A percentile compares a stretch with the other conserved stretches of the same genome.
Conservation (phyloP, 2,329 filamentous ascomycete genomes). For the Podosphaera fusca region DNA sequence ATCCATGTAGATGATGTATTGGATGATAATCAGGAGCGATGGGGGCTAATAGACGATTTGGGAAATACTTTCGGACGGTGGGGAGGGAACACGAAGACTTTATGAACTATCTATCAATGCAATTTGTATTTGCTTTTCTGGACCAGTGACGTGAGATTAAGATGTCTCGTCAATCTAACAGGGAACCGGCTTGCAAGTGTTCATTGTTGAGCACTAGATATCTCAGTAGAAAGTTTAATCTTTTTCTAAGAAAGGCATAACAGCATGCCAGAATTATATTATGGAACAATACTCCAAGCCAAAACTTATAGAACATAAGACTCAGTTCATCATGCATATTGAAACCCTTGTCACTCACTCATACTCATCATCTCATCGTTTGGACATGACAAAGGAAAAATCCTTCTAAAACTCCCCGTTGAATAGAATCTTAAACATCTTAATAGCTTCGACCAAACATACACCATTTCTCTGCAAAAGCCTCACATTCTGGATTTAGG, state of each 20-base stretch:
- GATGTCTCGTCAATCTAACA: neutral
- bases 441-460: conserved; percentile 57
- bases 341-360: neutral
- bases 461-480: conserved; percentile 62
- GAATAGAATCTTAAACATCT: neutral
- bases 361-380: neutral
- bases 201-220: neutral
- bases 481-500: conserved; percentile 65
- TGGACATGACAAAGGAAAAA: neutral
- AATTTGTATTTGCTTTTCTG: neutral
- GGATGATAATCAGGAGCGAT: neutral
- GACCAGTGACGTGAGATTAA: neutral
- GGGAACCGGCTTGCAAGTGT: neutral
- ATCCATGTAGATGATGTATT: neutral
- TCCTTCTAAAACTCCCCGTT: neutral
- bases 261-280: no score
- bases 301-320: no score
- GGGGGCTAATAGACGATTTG: neutral
- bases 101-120: neutral
- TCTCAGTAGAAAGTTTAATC: neutral
- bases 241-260: neutral
- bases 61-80: neutral
- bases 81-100: neutral
- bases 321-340: no score
- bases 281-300: no score